Evolutionary conservation across 768 basidiomycete genomes (phyloP).

Genomic region (Mycena pura): DNA sequence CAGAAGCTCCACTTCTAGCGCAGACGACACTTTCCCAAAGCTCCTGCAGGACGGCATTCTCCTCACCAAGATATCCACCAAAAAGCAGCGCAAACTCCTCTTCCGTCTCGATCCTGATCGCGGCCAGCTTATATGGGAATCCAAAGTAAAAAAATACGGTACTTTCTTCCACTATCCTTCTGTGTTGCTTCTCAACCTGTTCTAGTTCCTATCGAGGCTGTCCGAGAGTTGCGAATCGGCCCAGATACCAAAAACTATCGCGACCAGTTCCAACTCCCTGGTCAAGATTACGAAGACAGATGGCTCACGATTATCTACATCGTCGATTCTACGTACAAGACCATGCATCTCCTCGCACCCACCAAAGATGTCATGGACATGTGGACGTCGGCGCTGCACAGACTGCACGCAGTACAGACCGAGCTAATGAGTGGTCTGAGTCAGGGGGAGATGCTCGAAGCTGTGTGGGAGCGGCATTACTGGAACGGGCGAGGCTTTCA

Average conservation of each 20-base stretch:
- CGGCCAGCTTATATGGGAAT: slow-evolving; percentile 76
- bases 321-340: slow-evolving; percentile 79
- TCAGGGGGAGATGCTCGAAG: slow-evolving; percentile 66
- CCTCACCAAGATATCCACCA: slow-evolving; percentile 84
- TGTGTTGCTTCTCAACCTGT: slow-evolving; percentile 6
- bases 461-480: slow-evolving; percentile 81
- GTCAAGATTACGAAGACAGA: slow-evolving; percentile 61
- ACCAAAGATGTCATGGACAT: slow-evolving; percentile 55
- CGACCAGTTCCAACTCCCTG: slow-evolving; percentile 67
- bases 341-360: slow-evolving; percentile 82
- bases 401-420: slow-evolving; percentile 68
- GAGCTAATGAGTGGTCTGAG: slow-evolving; percentile 75
- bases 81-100: slow-evolving; percentile 69
- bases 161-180: neutral
- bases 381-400: slow-evolving; percentile 65
- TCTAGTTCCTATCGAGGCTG: slow-evolving; percentile 82
- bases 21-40: slow-evolving; percentile 57
- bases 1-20: slow-evolving; percentile 16
- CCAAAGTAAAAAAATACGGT: slow-evolving; percentile 62
- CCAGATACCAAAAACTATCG: slow-evolving; percentile 74
- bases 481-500: slow-evolving; percentile 69
- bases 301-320: slow-evolving; percentile 92
- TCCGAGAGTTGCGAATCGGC: slow-evolving; percentile 86
- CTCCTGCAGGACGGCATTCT: slow-evolving; percentile 62
- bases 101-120: slow-evolving; percentile 80